These are phyloP conservation scores for Centrapalus pauciflorus DNA, from an alignment of 129 eudicot genomes.

Conservation along the genomic window DNA sequence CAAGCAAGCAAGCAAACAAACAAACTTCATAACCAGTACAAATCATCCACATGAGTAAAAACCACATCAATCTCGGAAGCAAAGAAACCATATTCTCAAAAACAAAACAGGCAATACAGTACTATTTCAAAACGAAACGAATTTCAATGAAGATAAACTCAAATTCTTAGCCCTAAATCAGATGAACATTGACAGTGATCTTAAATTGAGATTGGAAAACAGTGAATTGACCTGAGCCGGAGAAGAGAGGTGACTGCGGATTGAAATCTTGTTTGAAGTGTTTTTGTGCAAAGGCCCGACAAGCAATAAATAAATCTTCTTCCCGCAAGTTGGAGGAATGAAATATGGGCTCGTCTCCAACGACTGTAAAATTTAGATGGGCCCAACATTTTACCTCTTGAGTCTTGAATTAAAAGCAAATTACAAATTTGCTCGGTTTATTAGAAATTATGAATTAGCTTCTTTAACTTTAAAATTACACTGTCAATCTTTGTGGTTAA, in stretches of 20 bases:
- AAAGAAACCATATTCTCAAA: neutral
- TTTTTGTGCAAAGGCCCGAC: neutral
- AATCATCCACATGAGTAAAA: too few relatives aligned
- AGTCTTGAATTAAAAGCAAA: too few relatives aligned
- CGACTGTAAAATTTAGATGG: too few relatives aligned
- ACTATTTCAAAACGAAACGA: neutral
- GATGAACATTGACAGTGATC: neutral
- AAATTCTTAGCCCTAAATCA: slow-evolving; percentile 23
- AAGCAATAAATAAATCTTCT: too few relatives aligned
- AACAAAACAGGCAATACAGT: neutral
- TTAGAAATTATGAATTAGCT: too few relatives aligned
- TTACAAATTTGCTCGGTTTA: too few relatives aligned
- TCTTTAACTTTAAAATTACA: too few relatives aligned
- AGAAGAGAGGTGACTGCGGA: slow-evolving; percentile 24
- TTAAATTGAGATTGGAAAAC: neutral
- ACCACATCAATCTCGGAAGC: neutral
- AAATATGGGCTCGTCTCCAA: too few relatives aligned
- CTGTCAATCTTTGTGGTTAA: too few relatives aligned
- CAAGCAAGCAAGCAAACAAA: neutral
- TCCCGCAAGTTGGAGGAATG: too few relatives aligned
- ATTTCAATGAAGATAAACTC: neutral
- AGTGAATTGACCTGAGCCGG: neutral
- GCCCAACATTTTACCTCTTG: too few relatives aligned
- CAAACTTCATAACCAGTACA: slow-evolving; percentile 4
- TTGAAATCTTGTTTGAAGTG: slow-evolving; percentile 18